A percentile compares a stretch with the other conserved stretches of the same genome.
Evolutionary conservation across 371 early-diverging fungal species (phyloP).

Genomic region (Ecytonucleospora hepatopenaei): DNA sequence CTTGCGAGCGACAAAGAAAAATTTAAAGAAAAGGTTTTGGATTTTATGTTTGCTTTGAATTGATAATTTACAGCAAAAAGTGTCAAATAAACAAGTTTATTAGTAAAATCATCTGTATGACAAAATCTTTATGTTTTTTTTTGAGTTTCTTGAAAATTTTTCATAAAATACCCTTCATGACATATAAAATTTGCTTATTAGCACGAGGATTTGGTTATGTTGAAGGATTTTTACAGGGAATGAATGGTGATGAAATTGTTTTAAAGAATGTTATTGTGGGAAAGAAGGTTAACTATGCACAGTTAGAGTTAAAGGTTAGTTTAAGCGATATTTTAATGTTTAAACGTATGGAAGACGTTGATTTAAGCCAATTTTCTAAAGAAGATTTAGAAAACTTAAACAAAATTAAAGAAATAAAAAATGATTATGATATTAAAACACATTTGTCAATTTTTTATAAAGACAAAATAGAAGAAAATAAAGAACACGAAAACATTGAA

Average conservation of each 20-base stretch:
- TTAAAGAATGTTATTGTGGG: not conserved
- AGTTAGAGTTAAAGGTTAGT: not conserved
- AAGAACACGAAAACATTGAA: too few relatives aligned
- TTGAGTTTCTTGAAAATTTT: too few relatives aligned
- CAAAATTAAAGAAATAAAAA: not conserved
- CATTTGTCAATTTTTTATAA: too few relatives aligned
- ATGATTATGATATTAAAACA: too few relatives aligned
- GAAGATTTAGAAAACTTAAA: conserved; percentile 1
- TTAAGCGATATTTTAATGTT: not conserved
- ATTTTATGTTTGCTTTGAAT: not conserved
- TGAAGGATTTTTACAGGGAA: not conserved
- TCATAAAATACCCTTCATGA: not conserved
- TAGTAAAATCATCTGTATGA: not conserved
- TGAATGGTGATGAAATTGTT: not conserved
- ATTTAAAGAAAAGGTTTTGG: conserved; percentile 25
- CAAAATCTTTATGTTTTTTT: not conserved
- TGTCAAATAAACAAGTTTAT: conserved; percentile 1
- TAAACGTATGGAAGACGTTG: not conserved
- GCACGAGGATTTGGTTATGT: conserved; percentile 3
- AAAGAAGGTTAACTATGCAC: not conserved
- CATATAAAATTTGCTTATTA: not conserved
- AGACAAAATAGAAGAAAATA: too few relatives aligned
- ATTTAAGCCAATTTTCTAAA: conserved; percentile 6
- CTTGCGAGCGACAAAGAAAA: conserved; percentile 13
- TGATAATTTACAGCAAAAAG: too few relatives aligned